Base-by-base conservation (phyloP, 768 basidiomycete genomes). In the Dictyophora rubrovolvata region DNA sequence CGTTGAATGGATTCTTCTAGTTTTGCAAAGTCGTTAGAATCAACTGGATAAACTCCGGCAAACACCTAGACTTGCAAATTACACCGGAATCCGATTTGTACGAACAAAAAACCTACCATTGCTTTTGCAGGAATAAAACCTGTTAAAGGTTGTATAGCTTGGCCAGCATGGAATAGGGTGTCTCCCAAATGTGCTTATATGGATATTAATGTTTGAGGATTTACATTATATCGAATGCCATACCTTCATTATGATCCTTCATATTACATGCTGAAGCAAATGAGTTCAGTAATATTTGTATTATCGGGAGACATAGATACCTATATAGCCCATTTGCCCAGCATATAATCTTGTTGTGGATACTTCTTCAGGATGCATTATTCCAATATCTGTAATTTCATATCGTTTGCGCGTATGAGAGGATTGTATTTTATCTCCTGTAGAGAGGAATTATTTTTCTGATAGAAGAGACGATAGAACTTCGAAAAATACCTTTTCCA, bases 221-320 rank as follows among this genome's bases (percentile, higher is more conserved):
- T 54, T 21, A 23, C 22, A 34, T 12, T 14, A 17, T 12, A 54
- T 22, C 58, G 34, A 53, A 8, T 12, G 14, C 54, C 67, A 48
- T 58, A 93, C 93, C 93, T 77, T 98, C 93, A 14, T 88, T 83
- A 10, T 89, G 89, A 65, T 96, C 88, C 70, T 97, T 99, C 95
- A 99, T 98, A 68, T 93, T 95, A 71, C 95, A 98, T 1, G 92
- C 88, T 54, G 69, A 60, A 69, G 22, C 62, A 49, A n/a, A 55
- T 21, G 14, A 54, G 37, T 42, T 55, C 10, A 48, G 16, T 17
- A 6, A 16, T 17, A 4, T 11, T 33, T 35, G 21, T 21, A 23
- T 23, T 18, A 51, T 18, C 37, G 42, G 17, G 35, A 56, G 46
- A 37, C 16, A 20, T 18, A 62, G 60, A 36, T 28, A 69, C 65